Conservation (phyloP, 148 eudicot genomes). For the Camellia granthamiana region DNA sequence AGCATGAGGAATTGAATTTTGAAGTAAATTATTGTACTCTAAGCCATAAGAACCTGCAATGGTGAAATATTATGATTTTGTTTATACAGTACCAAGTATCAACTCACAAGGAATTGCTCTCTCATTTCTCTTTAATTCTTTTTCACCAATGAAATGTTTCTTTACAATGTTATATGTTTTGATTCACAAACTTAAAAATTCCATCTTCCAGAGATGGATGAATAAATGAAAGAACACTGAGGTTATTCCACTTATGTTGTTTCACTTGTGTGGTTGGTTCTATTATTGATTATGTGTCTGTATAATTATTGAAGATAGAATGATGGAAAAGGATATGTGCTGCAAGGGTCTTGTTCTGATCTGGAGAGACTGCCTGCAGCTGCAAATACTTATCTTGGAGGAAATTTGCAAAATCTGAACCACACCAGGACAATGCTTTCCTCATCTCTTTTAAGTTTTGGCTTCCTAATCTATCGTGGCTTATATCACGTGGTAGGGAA, state of each 20-base stretch:
- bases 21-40: background rate
- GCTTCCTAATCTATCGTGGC: background rate
- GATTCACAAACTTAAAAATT: background rate
- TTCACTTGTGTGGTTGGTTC: background rate
- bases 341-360: background rate
- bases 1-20: too few species aligned
- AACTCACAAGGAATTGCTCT: background rate
- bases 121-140: too few species aligned
- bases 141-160: background rate
- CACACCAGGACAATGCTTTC: background rate
- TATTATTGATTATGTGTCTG: too few species aligned
- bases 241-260: background rate
- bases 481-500: background rate
- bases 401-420: background rate
- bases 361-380: background rate
- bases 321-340: conserved; percentile 1
- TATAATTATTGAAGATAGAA: background rate
- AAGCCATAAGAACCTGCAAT: background rate
- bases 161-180: background rate
- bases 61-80: too few species aligned
- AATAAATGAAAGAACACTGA: background rate
- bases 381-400: background rate
- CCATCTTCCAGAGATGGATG: background rate
- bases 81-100: background rate
- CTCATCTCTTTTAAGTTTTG: conserved; percentile 1